A percentile compares a stretch with the other conserved stretches of the same genome.
These are phyloP conservation scores for Lentithecium fluviatile DNA, from an alignment of 495 filamentous ascomycete species.

Conservation along the genomic window DNA sequence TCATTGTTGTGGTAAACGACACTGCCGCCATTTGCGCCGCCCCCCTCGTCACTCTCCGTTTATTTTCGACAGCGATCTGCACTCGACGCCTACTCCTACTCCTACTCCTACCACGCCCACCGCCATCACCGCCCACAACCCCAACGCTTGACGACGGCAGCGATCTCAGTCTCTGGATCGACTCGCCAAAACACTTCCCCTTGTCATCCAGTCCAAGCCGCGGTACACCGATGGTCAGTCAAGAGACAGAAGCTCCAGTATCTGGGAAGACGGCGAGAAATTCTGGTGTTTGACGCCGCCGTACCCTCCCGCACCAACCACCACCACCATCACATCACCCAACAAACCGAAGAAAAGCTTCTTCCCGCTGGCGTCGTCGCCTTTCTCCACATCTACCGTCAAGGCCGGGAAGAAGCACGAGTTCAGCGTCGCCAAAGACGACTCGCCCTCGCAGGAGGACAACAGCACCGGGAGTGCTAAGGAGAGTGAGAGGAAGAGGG, in stretches of 20 bases:
- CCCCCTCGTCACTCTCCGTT: neutral
- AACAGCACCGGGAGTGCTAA: neutral
- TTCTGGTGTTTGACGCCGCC: conserved; percentile 32
- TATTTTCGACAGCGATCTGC: neutral
- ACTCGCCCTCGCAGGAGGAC: neutral
- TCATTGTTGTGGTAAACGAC: neutral
- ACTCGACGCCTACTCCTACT: neutral
- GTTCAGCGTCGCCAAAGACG: conserved; percentile 26
- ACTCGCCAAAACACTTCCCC: too few species aligned
- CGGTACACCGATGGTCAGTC: neutral
- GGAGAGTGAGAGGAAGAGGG: neutral
- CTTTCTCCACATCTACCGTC: conserved; percentile 1
- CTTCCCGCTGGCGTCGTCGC: conserved; percentile 3
- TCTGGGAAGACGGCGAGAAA: conserved; percentile 34
- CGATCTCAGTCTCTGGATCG: neutral
- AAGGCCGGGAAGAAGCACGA: conserved; percentile 7
- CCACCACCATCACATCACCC: neutral
- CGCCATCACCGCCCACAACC: too few species aligned
- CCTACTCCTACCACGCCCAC: neutral
- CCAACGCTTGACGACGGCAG: neutral
- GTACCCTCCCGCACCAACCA: neutral
- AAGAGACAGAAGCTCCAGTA: conserved; percentile 14
- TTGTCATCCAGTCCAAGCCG: neutral
- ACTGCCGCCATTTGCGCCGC: conserved; percentile 7
- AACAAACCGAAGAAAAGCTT: conserved; percentile 17